Percentiles rank a stretch among this genome's conserved stretches.
Conservation (phyloP, 495 filamentous ascomycete genomes). For the Penicillium ucsense region DNA sequence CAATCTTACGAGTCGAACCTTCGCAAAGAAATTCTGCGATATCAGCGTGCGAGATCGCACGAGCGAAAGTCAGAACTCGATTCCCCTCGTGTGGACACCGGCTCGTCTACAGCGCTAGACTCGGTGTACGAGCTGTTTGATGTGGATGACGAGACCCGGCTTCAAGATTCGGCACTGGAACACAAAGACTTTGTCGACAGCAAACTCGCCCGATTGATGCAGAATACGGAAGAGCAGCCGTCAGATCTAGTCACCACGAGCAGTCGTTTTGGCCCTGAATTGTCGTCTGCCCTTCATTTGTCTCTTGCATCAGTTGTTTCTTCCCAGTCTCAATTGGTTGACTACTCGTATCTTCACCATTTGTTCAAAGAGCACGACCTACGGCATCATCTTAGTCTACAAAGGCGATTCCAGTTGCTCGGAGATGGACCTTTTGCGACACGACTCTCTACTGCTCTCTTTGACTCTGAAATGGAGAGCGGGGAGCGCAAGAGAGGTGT, state of each 20-base stretch:
- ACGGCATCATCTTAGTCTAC: conserved; percentile 64
- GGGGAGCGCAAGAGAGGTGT: conserved; percentile 63
- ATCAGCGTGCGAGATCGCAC: conserved; percentile 9
- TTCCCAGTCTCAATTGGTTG: conserved; percentile 66
- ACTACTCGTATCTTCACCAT: conserved; percentile 65
- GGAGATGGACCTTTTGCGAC: conserved; percentile 76
- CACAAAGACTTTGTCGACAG: conserved; percentile 18
- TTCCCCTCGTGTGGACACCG: neutral
- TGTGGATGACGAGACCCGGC: conserved; percentile 21
- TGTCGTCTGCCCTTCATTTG: conserved; percentile 59
- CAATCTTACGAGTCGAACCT: conserved; percentile 50
- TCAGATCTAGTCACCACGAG: conserved; percentile 1
- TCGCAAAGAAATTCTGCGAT: conserved; percentile 31
- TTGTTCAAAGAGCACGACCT: conserved; percentile 69
- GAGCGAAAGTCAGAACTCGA: neutral
- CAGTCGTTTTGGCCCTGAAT: conserved; percentile 52
- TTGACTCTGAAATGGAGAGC: conserved; percentile 72
- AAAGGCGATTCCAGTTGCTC: conserved; percentile 72
- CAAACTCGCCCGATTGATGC: conserved; percentile 19
- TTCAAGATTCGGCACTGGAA: conserved; percentile 18
- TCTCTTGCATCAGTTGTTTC: conserved; percentile 67
- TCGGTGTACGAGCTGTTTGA: conserved; percentile 27
- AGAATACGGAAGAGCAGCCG: conserved; percentile 7
- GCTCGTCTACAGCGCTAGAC: too few species aligned
- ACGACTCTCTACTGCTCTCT: conserved; percentile 71